A percentile compares a stretch with the other conserved stretches of the same genome.
Evolutionary conservation across 176 grass and related monocot species (phyloP).

Genomic region (Alopecurus myosuroides): DNA sequence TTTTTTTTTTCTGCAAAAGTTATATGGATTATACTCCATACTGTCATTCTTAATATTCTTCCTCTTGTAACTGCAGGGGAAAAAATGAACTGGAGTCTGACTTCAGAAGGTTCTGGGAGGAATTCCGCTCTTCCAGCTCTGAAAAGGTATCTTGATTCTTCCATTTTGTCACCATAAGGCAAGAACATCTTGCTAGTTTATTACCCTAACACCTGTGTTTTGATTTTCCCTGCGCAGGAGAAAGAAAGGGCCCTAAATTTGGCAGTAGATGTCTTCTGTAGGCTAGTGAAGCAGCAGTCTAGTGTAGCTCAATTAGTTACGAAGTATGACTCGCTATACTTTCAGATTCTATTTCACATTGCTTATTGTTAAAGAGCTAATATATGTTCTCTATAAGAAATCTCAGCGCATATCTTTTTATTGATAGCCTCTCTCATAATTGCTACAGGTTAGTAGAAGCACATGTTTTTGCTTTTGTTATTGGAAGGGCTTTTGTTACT

Average conservation of each 20-base stretch:
- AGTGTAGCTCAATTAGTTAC: constrained; percentile 89
- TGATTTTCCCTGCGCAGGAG: constrained; percentile 61
- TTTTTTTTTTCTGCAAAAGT: constrained; percentile 8
- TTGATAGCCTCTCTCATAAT: constrained; percentile 9
- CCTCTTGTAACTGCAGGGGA: constrained; percentile 45
- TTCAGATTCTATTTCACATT: neutral
- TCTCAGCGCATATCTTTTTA: neutral
- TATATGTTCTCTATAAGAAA: constrained; percentile 2
- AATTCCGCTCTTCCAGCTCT: constrained; percentile 96
- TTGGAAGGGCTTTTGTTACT: constrained; percentile 97
- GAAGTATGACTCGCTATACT: constrained; percentile 55
- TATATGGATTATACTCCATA: neutral
- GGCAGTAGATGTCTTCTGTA: constrained; percentile 97
- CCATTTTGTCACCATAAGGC: constrained; percentile 15
- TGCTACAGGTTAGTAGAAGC: constrained; percentile 92
- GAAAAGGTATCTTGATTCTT: constrained; percentile 60
- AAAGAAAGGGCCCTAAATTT: constrained; percentile 97
- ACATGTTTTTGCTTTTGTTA: constrained; percentile 99
- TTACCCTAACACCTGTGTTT: constrained; percentile 30
- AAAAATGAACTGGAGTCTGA: constrained; percentile 88
- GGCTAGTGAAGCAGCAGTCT: constrained; percentile 93
- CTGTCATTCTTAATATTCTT: constrained; percentile 19
- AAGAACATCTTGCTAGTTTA: constrained; percentile 12
- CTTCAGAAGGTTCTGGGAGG: constrained; percentile 98
- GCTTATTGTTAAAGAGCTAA: constrained; percentile 7